Evolutionary conservation across 2,329 filamentous ascomycete genomes (phyloP), one percentile per base, ranked within the genome.

Genomic region (Emmonsiellopsis sp.): DNA sequence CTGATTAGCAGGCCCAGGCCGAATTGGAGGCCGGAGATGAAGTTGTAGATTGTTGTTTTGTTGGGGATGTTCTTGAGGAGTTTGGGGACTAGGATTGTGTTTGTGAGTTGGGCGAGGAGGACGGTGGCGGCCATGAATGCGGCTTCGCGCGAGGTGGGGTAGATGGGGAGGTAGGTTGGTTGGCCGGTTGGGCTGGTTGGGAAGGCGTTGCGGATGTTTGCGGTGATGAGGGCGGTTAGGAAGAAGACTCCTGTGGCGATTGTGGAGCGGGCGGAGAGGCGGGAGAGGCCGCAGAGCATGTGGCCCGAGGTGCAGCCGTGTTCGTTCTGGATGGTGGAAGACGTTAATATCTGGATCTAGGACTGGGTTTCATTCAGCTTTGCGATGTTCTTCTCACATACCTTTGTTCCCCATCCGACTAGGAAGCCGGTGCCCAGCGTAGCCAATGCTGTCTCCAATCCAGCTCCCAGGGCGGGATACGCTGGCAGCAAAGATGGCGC

Each of bases 291-390:
- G 56, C 77, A 79, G 34, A 80, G 73, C 74, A 80, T 79, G 59
- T 80, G 77, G 50, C 77, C 77, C 1, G 77, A 79, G 8, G 77
- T 79, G 59, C 78, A 80, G 15, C 78, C 77, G 52, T 72, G 70
- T 48, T 68, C 71, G 58, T 70, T 71, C 73, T 76, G 53, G 31
- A 40, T 26, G 50, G 16, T 26, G n/a, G 41, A 40, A 40, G 44
- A 30, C 54, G 43, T 48, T 45, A 48, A 40, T 13, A 43, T 42
- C 49, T 3, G 8, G 16, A 49, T 38, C 5, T 31, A 16, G 7
- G 7, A 10, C 20, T 26, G 11, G 30, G 11, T 15, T 38, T 49
- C 15, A 7, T 38, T 49, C 15, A 7, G 16, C 9, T 3, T 40
- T n/a, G 7, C 2, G 40, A 50, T n/a, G 26, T 15, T 51, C 44